Base-by-base conservation (phyloP, 148 eudicot genomes). In the Vaccinium myrtillus region DNA sequence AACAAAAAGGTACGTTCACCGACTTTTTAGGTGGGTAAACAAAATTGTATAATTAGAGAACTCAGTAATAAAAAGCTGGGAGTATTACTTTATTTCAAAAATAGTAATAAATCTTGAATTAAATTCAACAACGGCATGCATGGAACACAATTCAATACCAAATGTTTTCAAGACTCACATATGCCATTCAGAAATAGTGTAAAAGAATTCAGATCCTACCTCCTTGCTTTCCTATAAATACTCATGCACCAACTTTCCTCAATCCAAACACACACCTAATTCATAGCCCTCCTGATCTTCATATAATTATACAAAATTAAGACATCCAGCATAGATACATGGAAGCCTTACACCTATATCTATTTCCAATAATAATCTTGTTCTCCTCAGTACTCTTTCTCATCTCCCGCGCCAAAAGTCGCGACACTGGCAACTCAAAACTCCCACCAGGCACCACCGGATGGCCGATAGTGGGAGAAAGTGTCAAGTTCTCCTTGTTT, bases 391-490 rank as follows among this genome's bases (percentile, higher is more conserved):
- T 32, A 13, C 51, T 84, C 21, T 84, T 71, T 43, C 49, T 84
- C 73, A 19, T 80, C 25, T 71, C 70, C 12, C 69, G 51, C 14
- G 6, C 75, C 8, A 59, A 71, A 11, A 83, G 78, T 65, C 58
- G 36, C 56, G 3, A 19, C 1, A 32, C 9, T 15, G 36, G 36
- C 36, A 32, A 32, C 36, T 32, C 36, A 32, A 61, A 81, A 27
- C 79, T 48, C 15, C 90, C 87, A 4, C 90, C 89, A 0, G 90
- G 89, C 61, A 49, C 87, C 13, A 82, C 61, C 12, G 90, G 89
- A 59, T 87, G 89, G 87, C 90, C 90, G 9, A 10, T 86, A 25
- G 30, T 89, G 5, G 90, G 90, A 39, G 89, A 89, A 83, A 89
- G 55, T 9, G 67, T 75, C 12, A 71, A 82, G 56, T 82, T 84